These are phyloP conservation scores for Myxozyma vanderwaltii DNA, from an alignment of 805 yeast species.

Conservation along the genomic window DNA sequence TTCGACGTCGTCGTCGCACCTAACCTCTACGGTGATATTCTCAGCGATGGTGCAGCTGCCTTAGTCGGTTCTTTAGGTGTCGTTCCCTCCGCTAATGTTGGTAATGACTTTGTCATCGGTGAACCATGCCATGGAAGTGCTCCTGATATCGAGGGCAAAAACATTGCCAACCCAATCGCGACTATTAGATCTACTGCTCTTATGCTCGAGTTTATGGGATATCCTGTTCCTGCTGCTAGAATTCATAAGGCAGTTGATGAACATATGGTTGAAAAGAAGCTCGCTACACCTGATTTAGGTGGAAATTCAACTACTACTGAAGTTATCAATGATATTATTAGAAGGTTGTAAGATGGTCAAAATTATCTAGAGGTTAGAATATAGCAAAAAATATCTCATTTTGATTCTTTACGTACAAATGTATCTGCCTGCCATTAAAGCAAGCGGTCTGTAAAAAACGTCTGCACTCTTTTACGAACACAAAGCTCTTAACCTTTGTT, in stretches of 20 bases:
- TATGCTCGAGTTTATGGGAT: constrained; percentile 96
- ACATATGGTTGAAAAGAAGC: constrained; percentile 73
- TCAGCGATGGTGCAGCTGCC: constrained; percentile 98
- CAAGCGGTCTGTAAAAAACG: too few relatives aligned
- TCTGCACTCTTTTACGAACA: too few relatives aligned
- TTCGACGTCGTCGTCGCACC: constrained; percentile 99
- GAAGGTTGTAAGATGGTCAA: constrained; percentile 48
- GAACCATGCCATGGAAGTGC: constrained; percentile 99
- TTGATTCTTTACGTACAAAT: too few relatives aligned
- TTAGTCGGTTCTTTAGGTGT: constrained; percentile 96
- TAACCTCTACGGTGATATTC: constrained; percentile 94
- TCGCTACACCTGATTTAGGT: constrained; percentile 93
- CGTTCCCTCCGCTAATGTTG: constrained; percentile 97
- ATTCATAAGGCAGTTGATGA: constrained; percentile 95
- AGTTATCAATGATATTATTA: constrained; percentile 80
- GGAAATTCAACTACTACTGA: constrained; percentile 85
- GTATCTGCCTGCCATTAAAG: too few relatives aligned
- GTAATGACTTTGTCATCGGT: constrained; percentile 93
- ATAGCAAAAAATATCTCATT: too few relatives aligned
- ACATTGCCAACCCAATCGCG: constrained; percentile 86
- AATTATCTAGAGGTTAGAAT: too few relatives aligned
- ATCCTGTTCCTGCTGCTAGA: constrained; percentile 83
- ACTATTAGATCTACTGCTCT: constrained; percentile 97
- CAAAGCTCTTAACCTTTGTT: too few relatives aligned
- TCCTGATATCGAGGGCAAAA: constrained; percentile 92